phyloP scores from a whole-genome alignment of 2,329 filamentous ascomycete species.

The Fusarium cicatricum region DNA sequence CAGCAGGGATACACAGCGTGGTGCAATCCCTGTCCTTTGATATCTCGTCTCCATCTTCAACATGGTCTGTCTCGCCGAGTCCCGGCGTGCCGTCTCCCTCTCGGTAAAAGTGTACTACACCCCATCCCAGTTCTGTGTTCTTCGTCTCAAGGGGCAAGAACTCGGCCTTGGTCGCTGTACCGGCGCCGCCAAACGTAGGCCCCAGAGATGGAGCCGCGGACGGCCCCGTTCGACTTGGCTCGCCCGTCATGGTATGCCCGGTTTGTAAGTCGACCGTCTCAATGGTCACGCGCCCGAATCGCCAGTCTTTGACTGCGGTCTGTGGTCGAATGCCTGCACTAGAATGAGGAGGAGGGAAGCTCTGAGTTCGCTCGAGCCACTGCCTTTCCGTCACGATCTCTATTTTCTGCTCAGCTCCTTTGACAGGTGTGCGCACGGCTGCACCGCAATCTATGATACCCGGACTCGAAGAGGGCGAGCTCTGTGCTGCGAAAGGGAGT shows the following conservation, averaged over 20 bases:
- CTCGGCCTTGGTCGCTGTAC: slow-evolving; percentile 82
- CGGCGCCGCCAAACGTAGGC: slow-evolving; percentile 64
- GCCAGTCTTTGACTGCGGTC: slow-evolving; percentile 73
- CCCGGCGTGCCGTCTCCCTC: slow-evolving; percentile 78
- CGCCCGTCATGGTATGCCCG: slow-evolving; percentile 46
- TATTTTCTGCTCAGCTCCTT: slow-evolving; percentile 45
- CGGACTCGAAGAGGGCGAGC: slow-evolving; percentile 27
- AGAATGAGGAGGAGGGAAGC: slow-evolving; percentile 54
- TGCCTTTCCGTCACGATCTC: slow-evolving; percentile 52
- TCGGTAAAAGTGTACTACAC: slow-evolving; percentile 91
- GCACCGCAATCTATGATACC: slow-evolving; percentile 61
- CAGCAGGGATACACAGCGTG: slow-evolving; percentile 90
- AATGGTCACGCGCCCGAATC: slow-evolving; percentile 80
- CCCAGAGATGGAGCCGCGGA: slow-evolving; percentile 62
- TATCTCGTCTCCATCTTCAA: slow-evolving; percentile 41
- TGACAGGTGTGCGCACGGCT: slow-evolving; percentile 45
- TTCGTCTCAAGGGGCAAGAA: slow-evolving; percentile 76
- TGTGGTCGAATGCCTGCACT: slow-evolving; percentile 56
- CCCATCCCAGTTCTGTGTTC: slow-evolving; percentile 86
- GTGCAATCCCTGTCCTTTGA: slow-evolving; percentile 72
- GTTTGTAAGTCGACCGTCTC: slow-evolving; percentile 77
- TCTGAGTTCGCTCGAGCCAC: slow-evolving; percentile 51
- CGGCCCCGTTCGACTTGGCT: slow-evolving; percentile 53
- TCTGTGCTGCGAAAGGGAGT: background rate
- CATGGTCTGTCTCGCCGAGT: slow-evolving; percentile 49